Base-by-base conservation (phyloP, 2,329 filamentous ascomycete genomes). In the Fusarium nanum region DNA sequence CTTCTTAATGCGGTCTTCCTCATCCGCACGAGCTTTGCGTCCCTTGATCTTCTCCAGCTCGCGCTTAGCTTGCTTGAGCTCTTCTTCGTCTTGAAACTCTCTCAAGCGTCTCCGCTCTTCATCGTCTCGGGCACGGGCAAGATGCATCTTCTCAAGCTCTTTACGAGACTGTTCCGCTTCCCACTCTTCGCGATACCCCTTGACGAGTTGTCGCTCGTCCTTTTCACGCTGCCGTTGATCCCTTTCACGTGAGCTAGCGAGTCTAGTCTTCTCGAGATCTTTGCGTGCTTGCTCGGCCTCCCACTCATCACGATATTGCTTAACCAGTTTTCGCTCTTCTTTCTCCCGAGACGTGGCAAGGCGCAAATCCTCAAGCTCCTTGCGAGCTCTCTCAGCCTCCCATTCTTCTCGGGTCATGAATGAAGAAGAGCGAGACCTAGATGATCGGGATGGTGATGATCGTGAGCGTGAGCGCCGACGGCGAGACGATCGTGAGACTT, bases 1-100 rank as follows among this genome's bases (percentile, higher is more conserved):
- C 71, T 83, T 82, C 75, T 83, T 86, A 57, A 89, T 83, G 23
- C 85, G 83, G 57, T 81, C 81, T 75, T 86, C 82, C 68, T 85
- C 82, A 70, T 82, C 82, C n/a, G 81, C 80, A 23, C 80, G 81
- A n/a, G 83, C 81, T 68, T 84, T 81, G 20, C 79, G 78, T n/a
- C 77, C 75, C 63, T 81, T 85, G 64, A 85, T 83, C 23, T 80
- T 78, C 28, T 85, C 82, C 3, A 87, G 78, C 75, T 85, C 85
- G 40, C 78, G 78, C 76, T 84, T 85, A 42, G 83, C 82, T 5
- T 80, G 81, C 56, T 83, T 81, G 28, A 88, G 81, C 72, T 88
- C 85, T 20, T 84, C 83, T 44, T 84, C 82, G 61, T 70, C 67
- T 7, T 42, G 67, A 32, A 77, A 79, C 57, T 83, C 80, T 61